Conservation (phyloP, 805 yeast genomes). For the Yamadazyma sp. region DNA sequence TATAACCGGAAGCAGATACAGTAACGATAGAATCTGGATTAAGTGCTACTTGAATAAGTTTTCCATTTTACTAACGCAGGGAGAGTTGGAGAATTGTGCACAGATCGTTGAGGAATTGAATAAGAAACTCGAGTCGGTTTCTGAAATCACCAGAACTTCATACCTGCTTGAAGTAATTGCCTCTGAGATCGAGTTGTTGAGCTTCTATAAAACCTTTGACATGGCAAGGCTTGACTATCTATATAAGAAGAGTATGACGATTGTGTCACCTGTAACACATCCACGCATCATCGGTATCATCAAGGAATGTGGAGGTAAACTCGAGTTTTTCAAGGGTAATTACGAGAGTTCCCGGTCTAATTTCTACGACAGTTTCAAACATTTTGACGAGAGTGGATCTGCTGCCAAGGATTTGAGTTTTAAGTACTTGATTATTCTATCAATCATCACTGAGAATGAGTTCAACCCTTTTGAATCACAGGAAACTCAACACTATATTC, state of each 20-base stretch:
- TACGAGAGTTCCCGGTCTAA: constrained; percentile 65
- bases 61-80: constrained; percentile 32
- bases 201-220: constrained; percentile 34
- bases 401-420: constrained; percentile 53
- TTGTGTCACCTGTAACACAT: constrained; percentile 69
- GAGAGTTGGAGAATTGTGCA: constrained; percentile 33
- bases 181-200: constrained; percentile 56
- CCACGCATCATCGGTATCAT: constrained; percentile 74
- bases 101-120: constrained; percentile 38
- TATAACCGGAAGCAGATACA: constrained; percentile 17
- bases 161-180: constrained; percentile 65
- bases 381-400: constrained; percentile 46
- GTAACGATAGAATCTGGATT: constrained; percentile 44
- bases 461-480: constrained; percentile 73
- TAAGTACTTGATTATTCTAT: constrained; percentile 59
- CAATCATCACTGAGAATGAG: constrained; percentile 61
- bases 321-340: constrained; percentile 58
- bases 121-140: constrained; percentile 30
- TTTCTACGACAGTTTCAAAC: constrained; percentile 48
- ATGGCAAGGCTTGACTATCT: constrained; percentile 44
- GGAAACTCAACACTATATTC: constrained; percentile 58
- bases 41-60: constrained; percentile 48
- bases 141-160: constrained; percentile 47
- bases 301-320: constrained; percentile 72
- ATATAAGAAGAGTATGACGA: constrained; percentile 42